Percentiles rank a stretch among this genome's conserved stretches.
These are phyloP conservation scores for Hypholoma sublateritium DNA, from an alignment of 768 basidiomycete species.

Conservation along the genomic window DNA sequence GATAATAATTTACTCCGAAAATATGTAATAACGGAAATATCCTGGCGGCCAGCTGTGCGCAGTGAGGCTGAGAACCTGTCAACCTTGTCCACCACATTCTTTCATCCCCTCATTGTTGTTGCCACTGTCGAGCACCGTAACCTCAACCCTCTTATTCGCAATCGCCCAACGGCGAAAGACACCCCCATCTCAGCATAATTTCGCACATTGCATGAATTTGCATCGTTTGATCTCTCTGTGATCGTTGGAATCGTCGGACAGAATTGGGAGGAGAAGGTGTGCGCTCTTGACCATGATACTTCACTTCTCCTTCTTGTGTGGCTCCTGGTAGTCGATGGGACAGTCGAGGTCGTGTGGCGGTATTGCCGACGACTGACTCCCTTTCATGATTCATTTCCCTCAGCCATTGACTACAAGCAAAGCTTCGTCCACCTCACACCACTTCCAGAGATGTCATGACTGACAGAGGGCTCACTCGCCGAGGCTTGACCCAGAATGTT, in stretches of 20 bases:
- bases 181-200: too few species aligned
- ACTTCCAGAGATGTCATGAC: neutral
- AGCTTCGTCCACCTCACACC: too few species aligned
- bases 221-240: conserved; percentile 4
- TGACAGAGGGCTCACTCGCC: neutral
- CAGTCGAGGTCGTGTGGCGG: neutral
- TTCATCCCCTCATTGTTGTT: neutral
- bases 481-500: neutral
- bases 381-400: too few species aligned
- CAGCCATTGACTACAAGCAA: too few species aligned
- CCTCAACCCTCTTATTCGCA: neutral
- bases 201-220: neutral
- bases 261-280: conserved; percentile 1
- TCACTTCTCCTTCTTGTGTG: neutral
- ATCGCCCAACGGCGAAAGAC: neutral
- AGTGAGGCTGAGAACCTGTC: conserved; percentile 8
- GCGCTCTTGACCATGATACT: neutral
- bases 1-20: conserved; percentile 10
- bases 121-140: neutral
- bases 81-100: neutral
- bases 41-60: conserved; percentile 8
- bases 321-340: neutral
- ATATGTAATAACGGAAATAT: conserved; percentile 9
- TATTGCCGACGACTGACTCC: too few species aligned
- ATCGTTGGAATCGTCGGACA: conserved; percentile 1